Base-by-base conservation (phyloP, 352 stramenopile genomes). In the Phytopythium oedochilum region DNA sequence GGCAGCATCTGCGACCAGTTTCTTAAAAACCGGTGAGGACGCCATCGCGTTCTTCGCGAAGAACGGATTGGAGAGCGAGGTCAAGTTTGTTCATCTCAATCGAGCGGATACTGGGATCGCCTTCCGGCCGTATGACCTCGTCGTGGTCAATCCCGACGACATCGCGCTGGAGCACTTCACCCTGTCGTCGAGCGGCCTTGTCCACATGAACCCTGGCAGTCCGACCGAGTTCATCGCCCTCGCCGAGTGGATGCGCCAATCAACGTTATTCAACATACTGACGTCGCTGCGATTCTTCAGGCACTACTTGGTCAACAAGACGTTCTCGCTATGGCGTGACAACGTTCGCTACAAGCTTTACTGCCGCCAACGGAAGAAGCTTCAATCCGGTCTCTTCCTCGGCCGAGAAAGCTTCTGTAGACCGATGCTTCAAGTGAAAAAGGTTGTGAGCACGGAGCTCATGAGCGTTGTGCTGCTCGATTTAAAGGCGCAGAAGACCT, bases 11-110 rank as follows among this genome's bases (percentile, higher is more conserved):
- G 75, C 77, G 0, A 74, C 66, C 18, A 70, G 68, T 0, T 88
- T 90, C 35, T 51, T 92, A 0, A 83, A 83, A 34, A 81, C 83
- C 0, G 88, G 90, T 5, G 91, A 98, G 61, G 93, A 98, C 53
- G 79, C 88, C 1, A 97, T 98, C 28, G 89, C 95, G 1, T 98
- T 98, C 56, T 98, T 98, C 42, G 92, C 89, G 1, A 83, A 92
- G 48, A 92, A 97, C 60, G 89, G 92, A 23, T 86, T 88, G 2
- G 86, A 92, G 39, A 96, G 73, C 47, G 83, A 92, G 48, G 92
- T 98, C 53, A 98, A 98, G 71, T 98, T 98, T 53, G 89, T 98
- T 25, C 88, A 97, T 55, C 56, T 98, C 5, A 96, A 98, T 45
- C 82, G 88, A 20, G 82, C 86, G 0, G 54, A 80, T 12, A 83